These are phyloP conservation scores for Trichoderma sp. DNA, from an alignment of 2,329 filamentous ascomycete species.

Conservation along the genomic window DNA sequence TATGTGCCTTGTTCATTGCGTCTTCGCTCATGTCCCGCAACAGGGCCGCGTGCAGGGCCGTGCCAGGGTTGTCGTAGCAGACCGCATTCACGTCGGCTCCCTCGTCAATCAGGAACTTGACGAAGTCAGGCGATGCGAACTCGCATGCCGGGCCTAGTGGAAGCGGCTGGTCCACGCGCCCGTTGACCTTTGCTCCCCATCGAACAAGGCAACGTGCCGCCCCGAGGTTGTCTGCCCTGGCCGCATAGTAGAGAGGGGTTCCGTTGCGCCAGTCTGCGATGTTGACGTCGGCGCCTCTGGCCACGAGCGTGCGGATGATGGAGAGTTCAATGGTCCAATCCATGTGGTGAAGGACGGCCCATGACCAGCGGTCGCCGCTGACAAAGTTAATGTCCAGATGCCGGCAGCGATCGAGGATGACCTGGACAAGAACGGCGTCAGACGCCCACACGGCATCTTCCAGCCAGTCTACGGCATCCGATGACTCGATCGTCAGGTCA, in stretches of 20 bases:
- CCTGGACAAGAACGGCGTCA: not conserved
- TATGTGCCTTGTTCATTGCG: not conserved
- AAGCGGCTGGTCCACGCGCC: not conserved
- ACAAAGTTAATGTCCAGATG: not conserved
- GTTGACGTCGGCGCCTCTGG: not conserved
- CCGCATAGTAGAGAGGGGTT: not conserved
- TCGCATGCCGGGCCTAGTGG: not conserved
- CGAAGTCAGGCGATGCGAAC: not conserved
- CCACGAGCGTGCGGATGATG: not conserved
- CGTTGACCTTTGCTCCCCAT: not conserved
- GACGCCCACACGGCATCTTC: not conserved
- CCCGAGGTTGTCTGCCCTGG: not conserved
- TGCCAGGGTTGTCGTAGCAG: not conserved
- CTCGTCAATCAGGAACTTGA: not conserved
- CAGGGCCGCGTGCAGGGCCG: not conserved
- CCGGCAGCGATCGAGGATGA: not conserved
- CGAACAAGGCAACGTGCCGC: not conserved
- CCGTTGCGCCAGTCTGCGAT: not conserved
- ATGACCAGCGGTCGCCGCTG: not conserved
- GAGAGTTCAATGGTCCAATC: not conserved
- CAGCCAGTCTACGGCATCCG: not conserved
- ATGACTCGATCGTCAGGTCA: not conserved
- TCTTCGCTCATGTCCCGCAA: not conserved
- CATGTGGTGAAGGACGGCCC: not conserved
- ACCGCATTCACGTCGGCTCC: not conserved